These are phyloP conservation scores for Oenanthe sinensis DNA, from an alignment of 129 eudicot genomes.

Conservation along the genomic window DNA sequence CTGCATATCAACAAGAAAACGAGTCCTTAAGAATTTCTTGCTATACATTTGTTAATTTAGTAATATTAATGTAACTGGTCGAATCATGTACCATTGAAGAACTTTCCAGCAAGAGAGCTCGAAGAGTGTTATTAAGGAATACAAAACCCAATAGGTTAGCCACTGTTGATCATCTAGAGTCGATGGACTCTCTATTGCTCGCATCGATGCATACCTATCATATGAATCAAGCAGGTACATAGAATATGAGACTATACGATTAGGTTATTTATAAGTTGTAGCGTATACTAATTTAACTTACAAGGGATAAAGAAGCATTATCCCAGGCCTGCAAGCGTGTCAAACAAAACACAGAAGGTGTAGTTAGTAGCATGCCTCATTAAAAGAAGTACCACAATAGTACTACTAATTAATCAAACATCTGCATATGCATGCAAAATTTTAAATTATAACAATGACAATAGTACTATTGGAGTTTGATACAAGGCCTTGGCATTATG, in stretches of 20 bases:
- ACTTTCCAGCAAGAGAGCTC: conserved; percentile 93
- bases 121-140: conserved; percentile 74
- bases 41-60: background rate
- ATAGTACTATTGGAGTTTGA: too few relatives aligned
- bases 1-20: conserved; percentile 19
- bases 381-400: background rate
- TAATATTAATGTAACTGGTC: background rate
- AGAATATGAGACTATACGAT: background rate
- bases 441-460: too few relatives aligned
- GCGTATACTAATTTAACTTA: conserved; percentile 28
- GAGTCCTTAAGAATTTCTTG: background rate
- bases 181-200: conserved; percentile 87
- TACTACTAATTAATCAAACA: background rate
- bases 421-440: background rate
- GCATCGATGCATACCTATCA: conserved; percentile 79
- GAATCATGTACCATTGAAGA: conserved; percentile 68
- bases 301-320: conserved; percentile 93
- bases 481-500: too few relatives aligned
- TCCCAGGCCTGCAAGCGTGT: conserved; percentile 56
- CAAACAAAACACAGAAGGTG: background rate
- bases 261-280: background rate
- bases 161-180: conserved; percentile 90
- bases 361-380: background rate
- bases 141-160: conserved; percentile 94
- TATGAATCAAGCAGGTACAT: background rate